Evolutionary conservation across 2,329 filamentous ascomycete species (phyloP).

Genomic region (Alternaria ethzedia): DNA sequence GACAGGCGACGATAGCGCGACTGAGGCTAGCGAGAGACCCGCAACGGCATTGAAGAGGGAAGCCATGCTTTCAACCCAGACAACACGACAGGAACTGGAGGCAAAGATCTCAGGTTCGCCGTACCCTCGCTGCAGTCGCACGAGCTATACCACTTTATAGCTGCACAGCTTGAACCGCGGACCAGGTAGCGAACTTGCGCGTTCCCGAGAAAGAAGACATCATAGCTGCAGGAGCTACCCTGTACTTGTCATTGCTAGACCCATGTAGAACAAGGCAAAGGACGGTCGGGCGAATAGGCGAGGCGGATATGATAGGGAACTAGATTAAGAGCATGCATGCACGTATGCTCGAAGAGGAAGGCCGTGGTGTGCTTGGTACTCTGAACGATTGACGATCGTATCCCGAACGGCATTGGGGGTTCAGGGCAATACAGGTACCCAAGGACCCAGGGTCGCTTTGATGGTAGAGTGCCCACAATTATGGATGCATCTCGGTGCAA

Average conservation of each 20-base stretch:
- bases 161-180: conserved; percentile 16
- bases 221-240: conserved; percentile 19
- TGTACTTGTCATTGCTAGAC: conserved; percentile 8
- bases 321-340: conserved; percentile 14
- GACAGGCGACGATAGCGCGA: conserved; percentile 35
- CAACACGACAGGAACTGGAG: not conserved
- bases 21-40: conserved; percentile 34
- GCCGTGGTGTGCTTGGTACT: not conserved
- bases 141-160: conserved; percentile 9
- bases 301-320: conserved; percentile 9
- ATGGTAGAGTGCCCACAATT: not conserved
- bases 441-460: not conserved
- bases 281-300: conserved; percentile 18
- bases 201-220: conserved; percentile 17
- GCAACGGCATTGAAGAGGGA: conserved; percentile 27
- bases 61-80: conserved; percentile 29
- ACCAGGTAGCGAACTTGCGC: conserved; percentile 2
- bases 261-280: conserved; percentile 19
- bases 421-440: not conserved
- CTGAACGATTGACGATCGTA: conserved; percentile 3
- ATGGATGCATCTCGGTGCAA: not conserved
- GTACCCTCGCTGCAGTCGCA: not conserved
- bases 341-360: conserved; percentile 1
- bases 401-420: not conserved
- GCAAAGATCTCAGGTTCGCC: not conserved